These are phyloP conservation scores for Neopestalotiopsis sp. DNA, from an alignment of 2,329 filamentous ascomycete species.

Conservation along the genomic window DNA sequence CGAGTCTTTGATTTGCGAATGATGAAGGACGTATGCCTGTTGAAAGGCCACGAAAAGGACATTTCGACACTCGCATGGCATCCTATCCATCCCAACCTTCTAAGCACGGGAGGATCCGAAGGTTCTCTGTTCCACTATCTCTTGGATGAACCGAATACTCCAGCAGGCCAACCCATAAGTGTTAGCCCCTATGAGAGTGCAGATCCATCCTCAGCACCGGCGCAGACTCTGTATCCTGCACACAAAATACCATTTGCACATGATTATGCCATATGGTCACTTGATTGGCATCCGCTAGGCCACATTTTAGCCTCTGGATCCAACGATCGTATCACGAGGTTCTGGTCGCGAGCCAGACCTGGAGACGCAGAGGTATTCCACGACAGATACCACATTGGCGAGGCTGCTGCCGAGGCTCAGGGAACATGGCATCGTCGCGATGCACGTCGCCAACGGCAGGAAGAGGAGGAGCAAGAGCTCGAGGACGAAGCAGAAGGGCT, in stretches of 20 bases:
- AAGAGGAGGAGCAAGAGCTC: conserved; percentile 91
- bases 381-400: conserved; percentile 94
- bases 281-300: conserved; percentile 96
- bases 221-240: conserved; percentile 91
- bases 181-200: conserved; percentile 84
- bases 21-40: conserved; percentile 95
- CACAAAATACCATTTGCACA: conserved; percentile 89
- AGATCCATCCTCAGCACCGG: conserved; percentile 78
- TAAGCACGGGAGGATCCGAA: conserved; percentile 90
- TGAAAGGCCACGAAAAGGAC: conserved; percentile 95
- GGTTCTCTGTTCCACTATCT: conserved; percentile 92
- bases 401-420: conserved; percentile 89
- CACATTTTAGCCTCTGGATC: conserved; percentile 95
- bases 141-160: conserved; percentile 92
- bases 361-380: conserved; percentile 86
- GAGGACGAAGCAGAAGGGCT: conserved; percentile 94
- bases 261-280: conserved; percentile 94
- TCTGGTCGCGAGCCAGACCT: conserved; percentile 91
- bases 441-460: conserved; percentile 78
- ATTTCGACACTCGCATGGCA: conserved; percentile 94
- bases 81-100: conserved; percentile 85
- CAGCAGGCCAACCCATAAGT: conserved; percentile 72
- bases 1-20: conserved; percentile 94
- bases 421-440: conserved; percentile 91
- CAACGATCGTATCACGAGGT: conserved; percentile 94